Evolutionary conservation across 129 eudicot genomes (phyloP), one percentile per base, ranked within the genome.

Genomic region (Heracleum sosnowskyi): DNA sequence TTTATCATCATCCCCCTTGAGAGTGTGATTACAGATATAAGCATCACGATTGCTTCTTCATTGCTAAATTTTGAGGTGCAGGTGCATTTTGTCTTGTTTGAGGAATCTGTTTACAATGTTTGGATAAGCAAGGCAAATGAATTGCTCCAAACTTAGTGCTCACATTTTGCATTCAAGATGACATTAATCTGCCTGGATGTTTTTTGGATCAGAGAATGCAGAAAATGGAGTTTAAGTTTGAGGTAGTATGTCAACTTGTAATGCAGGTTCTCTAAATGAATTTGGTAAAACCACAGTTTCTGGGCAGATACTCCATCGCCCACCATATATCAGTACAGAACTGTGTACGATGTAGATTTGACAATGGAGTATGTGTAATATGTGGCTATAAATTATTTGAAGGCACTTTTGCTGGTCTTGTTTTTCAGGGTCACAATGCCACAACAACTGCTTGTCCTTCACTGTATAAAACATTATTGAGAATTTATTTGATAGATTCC

Each of bases 21-120:
- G 77, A 26, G 77, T 29, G 18, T 7, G 34, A 73, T 44, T 33
- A 40, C n/a, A 41, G 57, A 40, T 73, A 18, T 28, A 73, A 26
- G 26, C 53, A 40, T 24, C 20, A 4, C 1, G 7, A 10, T 44
- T 8, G 37, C 57, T 3, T 11, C 6, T 44, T 26, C 34, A 10
- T 41, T 28, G 71, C 39, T 45, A 11, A 44, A 57, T 57, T 57
- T 57, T n/a, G 66, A 57, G 16, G 33, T 84, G 83, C 90, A 93
- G 98, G 97, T 89, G 71, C 96, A 95, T 82, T 91, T 95, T 72
- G 93, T 95, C 66, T 86, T 91, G 70, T 90, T 88, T 78, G 45
- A 82, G 2, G 97, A 91, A 86, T 93, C 92, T 45, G 84, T 87
- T 79, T 95, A 84, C 78, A 69, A 84, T 51, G 86, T 79, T 49